Evolutionary conservation across 768 basidiomycete genomes (phyloP).

Genomic region (Russula foetens): DNA sequence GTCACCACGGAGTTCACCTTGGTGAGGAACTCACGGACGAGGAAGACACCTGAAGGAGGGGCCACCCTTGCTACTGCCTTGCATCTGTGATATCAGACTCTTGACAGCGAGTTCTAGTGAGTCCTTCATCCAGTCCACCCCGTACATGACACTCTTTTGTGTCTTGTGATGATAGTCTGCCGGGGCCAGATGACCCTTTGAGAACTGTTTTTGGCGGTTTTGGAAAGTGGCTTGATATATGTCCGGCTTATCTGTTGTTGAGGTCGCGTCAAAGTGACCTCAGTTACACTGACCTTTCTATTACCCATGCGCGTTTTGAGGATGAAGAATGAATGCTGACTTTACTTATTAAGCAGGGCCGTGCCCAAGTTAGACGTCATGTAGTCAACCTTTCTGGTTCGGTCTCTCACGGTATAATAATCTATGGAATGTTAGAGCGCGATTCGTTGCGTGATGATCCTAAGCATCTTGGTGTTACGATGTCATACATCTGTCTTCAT

Average conservation of each 20-base stretch:
- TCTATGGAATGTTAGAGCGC: neutral
- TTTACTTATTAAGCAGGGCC: neutral
- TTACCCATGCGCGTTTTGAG: no score
- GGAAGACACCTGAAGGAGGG: slow-evolving; percentile 35
- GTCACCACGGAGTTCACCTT: slow-evolving; percentile 52
- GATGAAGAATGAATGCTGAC: neutral
- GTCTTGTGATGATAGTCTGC: slow-evolving; percentile 52
- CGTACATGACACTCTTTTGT: slow-evolving; percentile 4
- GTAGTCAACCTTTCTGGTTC: neutral
- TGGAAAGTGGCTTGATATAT: slow-evolving; percentile 45
- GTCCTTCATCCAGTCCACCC: slow-evolving; percentile 14
- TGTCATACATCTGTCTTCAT: neutral
- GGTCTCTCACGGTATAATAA: neutral
- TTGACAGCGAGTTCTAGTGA: neutral
- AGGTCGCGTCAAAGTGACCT: neutral
- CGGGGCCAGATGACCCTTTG: slow-evolving; percentile 86
- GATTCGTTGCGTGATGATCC: neutral
- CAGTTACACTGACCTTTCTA: slow-evolving; percentile 2
- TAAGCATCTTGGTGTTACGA: neutral
- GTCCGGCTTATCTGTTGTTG: slow-evolving; percentile 40
- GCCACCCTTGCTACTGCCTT: neutral
- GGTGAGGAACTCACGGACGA: slow-evolving; percentile 88
- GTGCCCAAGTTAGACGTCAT: neutral
- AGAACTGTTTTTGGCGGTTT: slow-evolving; percentile 22
- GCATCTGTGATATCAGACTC: neutral